Evolutionary conservation across 1,284 basidiomycete genomes (phyloP).

Genomic region (Porphyrellus sp.): DNA sequence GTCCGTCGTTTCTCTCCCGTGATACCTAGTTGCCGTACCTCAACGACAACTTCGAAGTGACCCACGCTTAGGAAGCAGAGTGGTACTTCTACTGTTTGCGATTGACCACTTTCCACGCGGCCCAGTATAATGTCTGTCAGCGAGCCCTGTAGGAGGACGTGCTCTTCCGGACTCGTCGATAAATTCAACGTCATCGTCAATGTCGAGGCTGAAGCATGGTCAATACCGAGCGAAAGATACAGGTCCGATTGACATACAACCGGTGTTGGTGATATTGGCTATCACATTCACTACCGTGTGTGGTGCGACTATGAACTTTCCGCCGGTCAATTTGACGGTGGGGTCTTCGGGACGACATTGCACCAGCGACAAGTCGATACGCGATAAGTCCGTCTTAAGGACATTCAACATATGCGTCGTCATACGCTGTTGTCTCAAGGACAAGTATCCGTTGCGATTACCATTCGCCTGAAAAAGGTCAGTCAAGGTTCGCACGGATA

Average conservation of each 20-base stretch:
- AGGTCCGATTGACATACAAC: slow-evolving; percentile 38
- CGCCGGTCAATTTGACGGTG: slow-evolving; percentile 30
- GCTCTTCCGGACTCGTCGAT: slow-evolving; percentile 54
- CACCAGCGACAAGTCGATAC: slow-evolving; percentile 56
- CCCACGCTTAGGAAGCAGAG: slow-evolving; percentile 77
- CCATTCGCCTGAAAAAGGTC: slow-evolving; percentile 60
- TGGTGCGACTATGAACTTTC: slow-evolving; percentile 46
- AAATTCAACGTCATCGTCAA: slow-evolving; percentile 54
- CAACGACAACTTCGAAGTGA: slow-evolving; percentile 63
- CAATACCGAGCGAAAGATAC: neutral
- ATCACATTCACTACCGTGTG: slow-evolving; percentile 61
- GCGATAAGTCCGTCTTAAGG: slow-evolving; percentile 61
- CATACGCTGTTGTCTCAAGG: slow-evolving; percentile 72
- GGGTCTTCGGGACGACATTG: slow-evolving; percentile 35
- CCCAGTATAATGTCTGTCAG: slow-evolving; percentile 59
- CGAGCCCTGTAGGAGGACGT: slow-evolving; percentile 70
- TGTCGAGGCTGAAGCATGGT: slow-evolving; percentile 41
- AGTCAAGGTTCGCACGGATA: neutral
- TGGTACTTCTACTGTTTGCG: slow-evolving; percentile 51
- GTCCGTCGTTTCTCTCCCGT: slow-evolving; percentile 16
- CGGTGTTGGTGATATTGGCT: slow-evolving; percentile 57
- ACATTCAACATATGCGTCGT: slow-evolving; percentile 73
- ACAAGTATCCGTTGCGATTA: slow-evolving; percentile 68
- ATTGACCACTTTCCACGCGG: slow-evolving; percentile 50
- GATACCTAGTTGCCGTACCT: slow-evolving; percentile 37